Percentiles rank a stretch among this genome's conserved stretches.
Evolutionary conservation across 2,329 filamentous ascomycete genomes (phyloP).

Genomic region (Calonectria hawksworthii): DNA sequence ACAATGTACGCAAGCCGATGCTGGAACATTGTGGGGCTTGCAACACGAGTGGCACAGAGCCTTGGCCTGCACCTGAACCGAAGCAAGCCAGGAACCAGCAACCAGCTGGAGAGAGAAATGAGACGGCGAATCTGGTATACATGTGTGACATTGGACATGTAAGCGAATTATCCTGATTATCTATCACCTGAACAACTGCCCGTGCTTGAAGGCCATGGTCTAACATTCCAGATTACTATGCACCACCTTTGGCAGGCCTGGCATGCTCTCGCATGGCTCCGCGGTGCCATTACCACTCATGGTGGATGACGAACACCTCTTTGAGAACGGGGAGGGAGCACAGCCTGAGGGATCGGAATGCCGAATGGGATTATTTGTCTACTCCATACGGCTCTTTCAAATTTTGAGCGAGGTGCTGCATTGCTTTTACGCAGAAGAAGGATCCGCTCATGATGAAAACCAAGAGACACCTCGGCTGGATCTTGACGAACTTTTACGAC

Average conservation of each 20-base stretch:
- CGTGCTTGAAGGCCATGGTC: background rate
- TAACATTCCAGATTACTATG: conserved; percentile 7
- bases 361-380: conserved; percentile 16
- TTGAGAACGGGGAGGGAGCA: background rate
- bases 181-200: too few relatives aligned
- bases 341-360: conserved; percentile 4
- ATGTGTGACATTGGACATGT: conserved; percentile 25
- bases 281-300: conserved; percentile 15
- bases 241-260: conserved; percentile 30
- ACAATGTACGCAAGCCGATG: conserved; percentile 20
- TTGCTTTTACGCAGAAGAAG: background rate
- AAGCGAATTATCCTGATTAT: background rate
- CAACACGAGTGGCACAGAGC: conserved; percentile 22
- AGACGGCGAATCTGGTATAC: conserved; percentile 25
- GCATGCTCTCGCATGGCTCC: conserved; percentile 19
- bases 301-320: conserved; percentile 26
- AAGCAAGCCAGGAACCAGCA: background rate
- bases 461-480: background rate
- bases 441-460: background rate
- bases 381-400: background rate
- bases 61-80: conserved; percentile 18
- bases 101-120: conserved; percentile 27
- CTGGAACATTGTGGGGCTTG: conserved; percentile 25
- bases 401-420: conserved; percentile 23
- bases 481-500: background rate